These are phyloP conservation scores for Rhododendron vialii DNA, from an alignment of 148 eudicot genomes.

Conservation along the genomic window DNA sequence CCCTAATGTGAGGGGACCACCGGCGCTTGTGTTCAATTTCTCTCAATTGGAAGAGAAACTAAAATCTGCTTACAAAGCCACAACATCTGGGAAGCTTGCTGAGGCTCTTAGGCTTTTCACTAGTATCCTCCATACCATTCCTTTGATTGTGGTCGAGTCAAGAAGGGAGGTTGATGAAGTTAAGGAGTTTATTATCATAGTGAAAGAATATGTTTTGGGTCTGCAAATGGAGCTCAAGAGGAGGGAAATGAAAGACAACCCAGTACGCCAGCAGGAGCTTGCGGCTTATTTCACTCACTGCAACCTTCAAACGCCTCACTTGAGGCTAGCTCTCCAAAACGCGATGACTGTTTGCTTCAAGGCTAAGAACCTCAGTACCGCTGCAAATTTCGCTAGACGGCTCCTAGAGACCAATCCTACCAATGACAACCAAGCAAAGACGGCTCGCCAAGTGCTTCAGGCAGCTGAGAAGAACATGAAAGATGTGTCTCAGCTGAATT, in stretches of 20 bases:
- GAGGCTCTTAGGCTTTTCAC: conserved; percentile 73
- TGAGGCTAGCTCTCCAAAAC: conserved; percentile 68
- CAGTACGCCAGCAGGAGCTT: conserved; percentile 83
- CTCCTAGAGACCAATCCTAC: conserved; percentile 79
- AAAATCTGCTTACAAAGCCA: conserved; percentile 70
- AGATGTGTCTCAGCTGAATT: conserved; percentile 65
- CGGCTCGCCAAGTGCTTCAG: conserved; percentile 70
- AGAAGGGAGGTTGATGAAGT: conserved; percentile 94
- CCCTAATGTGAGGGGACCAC: conserved; percentile 81
- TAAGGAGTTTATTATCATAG: conserved; percentile 74
- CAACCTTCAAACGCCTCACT: conserved; percentile 77
- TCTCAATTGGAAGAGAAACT: conserved; percentile 82
- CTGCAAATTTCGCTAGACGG: conserved; percentile 77
- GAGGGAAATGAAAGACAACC: conserved; percentile 69
- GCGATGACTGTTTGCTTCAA: conserved; percentile 81
- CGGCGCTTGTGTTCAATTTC: conserved; percentile 68
- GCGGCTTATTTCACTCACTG: conserved; percentile 97
- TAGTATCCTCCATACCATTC: conserved; percentile 72
- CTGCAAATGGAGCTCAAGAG: conserved; percentile 84
- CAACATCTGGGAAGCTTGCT: conserved; percentile 70
- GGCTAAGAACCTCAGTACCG: conserved; percentile 68
- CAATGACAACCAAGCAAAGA: conserved; percentile 61
- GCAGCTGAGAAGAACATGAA: conserved; percentile 88
- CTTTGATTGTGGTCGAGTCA: conserved; percentile 81
- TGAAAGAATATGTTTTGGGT: conserved; percentile 79